Percentiles rank a stretch among this genome's conserved stretches.
Conservation (phyloP, 805 yeast species). For the Yueomyces sinensis region DNA sequence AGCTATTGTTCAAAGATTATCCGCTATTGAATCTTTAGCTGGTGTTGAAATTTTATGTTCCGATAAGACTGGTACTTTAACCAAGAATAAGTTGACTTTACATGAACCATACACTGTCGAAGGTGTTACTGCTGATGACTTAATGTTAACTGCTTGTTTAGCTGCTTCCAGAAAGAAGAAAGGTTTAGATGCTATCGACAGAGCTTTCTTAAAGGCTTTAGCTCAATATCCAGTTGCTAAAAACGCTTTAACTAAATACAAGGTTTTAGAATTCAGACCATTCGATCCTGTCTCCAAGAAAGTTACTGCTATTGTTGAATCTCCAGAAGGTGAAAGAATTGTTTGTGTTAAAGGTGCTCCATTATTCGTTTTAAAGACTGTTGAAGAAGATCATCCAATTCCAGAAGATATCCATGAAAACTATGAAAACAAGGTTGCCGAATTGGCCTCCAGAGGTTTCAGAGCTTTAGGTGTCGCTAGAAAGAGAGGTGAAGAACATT, state of each 20-base stretch:
- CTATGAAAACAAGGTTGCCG: constrained; percentile 95
- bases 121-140: constrained; percentile 91
- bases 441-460: constrained; percentile 97
- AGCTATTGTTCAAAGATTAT: constrained; percentile 92
- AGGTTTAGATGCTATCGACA: constrained; percentile 96
- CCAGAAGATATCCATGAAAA: constrained; percentile 89
- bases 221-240: constrained; percentile 84
- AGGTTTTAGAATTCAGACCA: constrained; percentile 91
- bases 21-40: constrained; percentile 94
- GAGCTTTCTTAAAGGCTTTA: constrained; percentile 89
- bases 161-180: constrained; percentile 97
- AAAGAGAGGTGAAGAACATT: constrained; percentile 96
- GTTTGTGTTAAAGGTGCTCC: constrained; percentile 98
- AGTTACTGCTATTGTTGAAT: constrained; percentile 88
- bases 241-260: constrained; percentile 84
- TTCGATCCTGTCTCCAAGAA: constrained; percentile 97
- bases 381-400: constrained; percentile 92
- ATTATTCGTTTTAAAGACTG: constrained; percentile 90
- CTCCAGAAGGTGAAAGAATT: constrained; percentile 91
- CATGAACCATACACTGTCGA: constrained; percentile 97
- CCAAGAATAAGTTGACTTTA: constrained; percentile 91
- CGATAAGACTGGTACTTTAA: constrained; percentile 95
- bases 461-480: constrained; percentile 97
- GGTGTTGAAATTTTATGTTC: constrained; percentile 98
- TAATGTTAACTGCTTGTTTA: constrained; percentile 94